These are phyloP conservation scores for Leccinum pellstonianum DNA, from an alignment of 768 basidiomycete genomes.

Conservation along the genomic window DNA sequence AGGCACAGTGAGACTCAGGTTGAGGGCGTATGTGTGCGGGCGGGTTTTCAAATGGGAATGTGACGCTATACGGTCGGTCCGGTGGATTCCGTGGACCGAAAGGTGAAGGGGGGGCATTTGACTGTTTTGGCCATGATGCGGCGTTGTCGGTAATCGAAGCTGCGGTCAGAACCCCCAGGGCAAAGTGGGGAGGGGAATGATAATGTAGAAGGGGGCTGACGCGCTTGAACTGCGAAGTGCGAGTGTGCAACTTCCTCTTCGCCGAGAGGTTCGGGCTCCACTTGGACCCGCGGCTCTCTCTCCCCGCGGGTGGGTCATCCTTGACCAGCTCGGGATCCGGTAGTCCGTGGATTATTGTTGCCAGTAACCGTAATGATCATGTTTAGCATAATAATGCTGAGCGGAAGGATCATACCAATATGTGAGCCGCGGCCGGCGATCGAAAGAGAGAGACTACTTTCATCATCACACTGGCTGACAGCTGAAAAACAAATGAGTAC, in stretches of 20 bases:
- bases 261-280: background rate
- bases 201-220: background rate
- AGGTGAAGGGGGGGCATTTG: background rate
- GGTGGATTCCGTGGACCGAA: background rate
- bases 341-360: background rate
- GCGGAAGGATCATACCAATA: constrained; percentile 1
- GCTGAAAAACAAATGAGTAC: background rate
- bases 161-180: background rate
- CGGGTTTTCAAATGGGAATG: constrained; percentile 10
- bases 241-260: background rate
- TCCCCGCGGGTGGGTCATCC: background rate
- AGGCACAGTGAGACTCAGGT: constrained; percentile 13
- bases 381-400: background rate
- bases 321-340: background rate
- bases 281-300: background rate
- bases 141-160: background rate
- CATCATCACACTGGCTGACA: background rate
- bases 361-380: background rate
- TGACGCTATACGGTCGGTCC: background rate
- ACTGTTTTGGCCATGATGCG: background rate
- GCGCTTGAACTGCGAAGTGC: background rate
- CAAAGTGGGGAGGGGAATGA: background rate
- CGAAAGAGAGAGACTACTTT: background rate
- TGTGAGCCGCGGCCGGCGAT: background rate
- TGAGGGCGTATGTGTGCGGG: constrained; percentile 15